These are phyloP conservation scores for Rugonectria rugulosa DNA, from an alignment of 2,329 filamentous ascomycete genomes.

Conservation along the genomic window DNA sequence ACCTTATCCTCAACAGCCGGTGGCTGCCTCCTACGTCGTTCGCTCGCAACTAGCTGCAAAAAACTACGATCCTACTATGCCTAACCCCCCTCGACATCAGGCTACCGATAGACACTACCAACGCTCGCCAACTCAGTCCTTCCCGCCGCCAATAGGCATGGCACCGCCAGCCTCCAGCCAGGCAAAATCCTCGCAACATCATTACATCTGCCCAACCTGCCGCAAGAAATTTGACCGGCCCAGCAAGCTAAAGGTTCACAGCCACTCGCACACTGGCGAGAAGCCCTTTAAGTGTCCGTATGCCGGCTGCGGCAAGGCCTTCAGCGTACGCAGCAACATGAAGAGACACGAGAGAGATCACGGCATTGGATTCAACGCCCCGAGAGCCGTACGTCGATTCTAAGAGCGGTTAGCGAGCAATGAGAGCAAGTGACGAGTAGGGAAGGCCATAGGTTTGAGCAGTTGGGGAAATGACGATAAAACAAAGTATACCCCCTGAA, in stretches of 20 bases:
- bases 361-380: slow-evolving; percentile 59
- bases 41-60: slow-evolving; percentile 54
- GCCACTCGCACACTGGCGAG: slow-evolving; percentile 96
- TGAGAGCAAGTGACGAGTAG: slow-evolving; percentile 5
- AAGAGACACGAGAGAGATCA: slow-evolving; percentile 97
- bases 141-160: slow-evolving; percentile 65
- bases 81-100: slow-evolving; percentile 56
- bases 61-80: slow-evolving; percentile 63
- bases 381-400: slow-evolving; percentile 34
- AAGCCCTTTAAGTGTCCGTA: slow-evolving; percentile 99
- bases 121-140: slow-evolving; percentile 67
- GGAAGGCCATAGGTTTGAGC: slow-evolving; percentile 11
- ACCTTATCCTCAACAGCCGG: slow-evolving; percentile 54
- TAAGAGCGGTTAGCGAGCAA: neutral
- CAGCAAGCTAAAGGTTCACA: slow-evolving; percentile 94
- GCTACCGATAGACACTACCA: slow-evolving; percentile 68
- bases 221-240: slow-evolving; percentile 97
- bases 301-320: slow-evolving; percentile 91
- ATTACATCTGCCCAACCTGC: slow-evolving; percentile 96
- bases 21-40: slow-evolving; percentile 50
- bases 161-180: slow-evolving; percentile 61
- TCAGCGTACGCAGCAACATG: slow-evolving; percentile 99
- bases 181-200: slow-evolving; percentile 79
- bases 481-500: slow-evolving; percentile 20
- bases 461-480: slow-evolving; percentile 9